Evolutionary conservation across 2,329 filamentous ascomycete genomes (phyloP).

Genomic region (Xylariaceae sp.): DNA sequence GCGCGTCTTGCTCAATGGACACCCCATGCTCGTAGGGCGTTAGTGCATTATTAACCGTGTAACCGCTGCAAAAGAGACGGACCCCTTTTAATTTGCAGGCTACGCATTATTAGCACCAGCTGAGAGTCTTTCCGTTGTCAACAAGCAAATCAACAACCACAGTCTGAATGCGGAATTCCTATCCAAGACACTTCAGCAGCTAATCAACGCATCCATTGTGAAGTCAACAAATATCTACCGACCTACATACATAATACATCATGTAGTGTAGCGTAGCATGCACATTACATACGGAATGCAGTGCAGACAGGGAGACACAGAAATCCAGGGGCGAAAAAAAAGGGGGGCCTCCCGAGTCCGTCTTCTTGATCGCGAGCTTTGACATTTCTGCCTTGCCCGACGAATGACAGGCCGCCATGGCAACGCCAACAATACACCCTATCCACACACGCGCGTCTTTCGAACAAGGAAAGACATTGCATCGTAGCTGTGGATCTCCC

Average conservation of each 20-base stretch:
- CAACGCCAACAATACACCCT: slow-evolving; percentile 1
- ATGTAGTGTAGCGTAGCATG: background rate
- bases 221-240: too few relatives aligned
- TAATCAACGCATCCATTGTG: too few relatives aligned
- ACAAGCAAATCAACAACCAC: background rate
- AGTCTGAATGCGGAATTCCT: background rate
- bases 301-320: background rate
- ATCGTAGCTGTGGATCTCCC: too few relatives aligned
- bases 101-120: too few relatives aligned
- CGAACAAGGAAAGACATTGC: background rate
- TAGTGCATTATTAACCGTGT: too few relatives aligned
- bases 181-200: background rate
- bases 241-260: too few relatives aligned
- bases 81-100: background rate
- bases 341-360: slow-evolving; percentile 5
- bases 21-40: background rate
- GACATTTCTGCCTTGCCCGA: background rate
- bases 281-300: background rate
- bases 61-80: too few relatives aligned
- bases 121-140: too few relatives aligned
- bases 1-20: slow-evolving; percentile 1
- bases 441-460: slow-evolving; percentile 12
- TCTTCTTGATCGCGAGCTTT: background rate
- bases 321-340: slow-evolving; percentile 6
- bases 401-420: slow-evolving; percentile 8